Base-by-base conservation (phyloP, 768 basidiomycete genomes). In the Lactarius sanguifluus region DNA sequence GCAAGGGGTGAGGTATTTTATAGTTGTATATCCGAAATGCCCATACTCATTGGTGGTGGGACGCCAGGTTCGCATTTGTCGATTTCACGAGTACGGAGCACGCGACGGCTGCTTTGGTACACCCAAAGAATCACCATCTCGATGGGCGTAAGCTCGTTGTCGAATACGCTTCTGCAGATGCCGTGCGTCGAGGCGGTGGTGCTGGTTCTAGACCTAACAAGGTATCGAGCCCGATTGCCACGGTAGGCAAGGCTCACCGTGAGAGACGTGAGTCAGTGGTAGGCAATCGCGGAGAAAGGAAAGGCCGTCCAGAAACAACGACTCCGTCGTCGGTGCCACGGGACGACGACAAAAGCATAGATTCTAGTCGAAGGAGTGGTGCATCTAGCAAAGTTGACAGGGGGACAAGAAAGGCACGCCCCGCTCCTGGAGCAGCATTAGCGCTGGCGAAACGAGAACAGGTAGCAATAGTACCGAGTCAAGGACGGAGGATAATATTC, bases 101-200 rank as follows among this genome's bases (percentile, higher is more conserved):
- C 65, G 94, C 96, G 13, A 97, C 94, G 0, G 80, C 84, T 13
- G 90, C 87, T 1, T 85, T 99, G 54, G 82, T 88, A 70, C 92
- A 97, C 72, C 84, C 88, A 60, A 86, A 87, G 73, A 97, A 97
- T 75, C 91, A 94, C 76, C 83, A 82, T 54, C 81, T 96, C 59
- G 84, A 92, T 75, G 94, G 94, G 9, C 84, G 96, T 58, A 86
- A 89, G 59, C 85, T 99, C 60, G 87, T 90, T 5, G 86, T 98
- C 36, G 91, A 96, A 77, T 96, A 89, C 70, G 94, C 94, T n/a
- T 88, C 90, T 45, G 82, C 89, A 9, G 93, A 95, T 16, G 94
- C 94, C 8, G 92, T 95, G 41, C 86, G 91, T 23, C 85, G 94
- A 5, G 92, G 94, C n/a, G 88, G 86, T 34, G 73, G 66, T 32